A percentile compares a stretch with the other conserved stretches of the same genome.
These are phyloP conservation scores for Botrytis aclada DNA, from an alignment of 2,329 filamentous ascomycete genomes.

Conservation along the genomic window DNA sequence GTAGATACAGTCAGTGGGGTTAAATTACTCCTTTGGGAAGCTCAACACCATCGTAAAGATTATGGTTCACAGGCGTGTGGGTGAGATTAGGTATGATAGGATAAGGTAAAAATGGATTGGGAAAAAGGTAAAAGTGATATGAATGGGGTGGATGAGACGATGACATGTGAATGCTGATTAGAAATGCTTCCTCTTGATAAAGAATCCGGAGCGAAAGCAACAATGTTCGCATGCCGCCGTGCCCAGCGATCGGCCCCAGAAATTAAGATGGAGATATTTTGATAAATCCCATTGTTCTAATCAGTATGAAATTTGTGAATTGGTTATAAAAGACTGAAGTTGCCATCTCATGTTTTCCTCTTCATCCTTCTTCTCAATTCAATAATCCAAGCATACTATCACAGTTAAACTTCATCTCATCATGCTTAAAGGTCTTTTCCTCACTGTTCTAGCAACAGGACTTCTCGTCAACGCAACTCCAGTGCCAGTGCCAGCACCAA, in stretches of 20 bases:
- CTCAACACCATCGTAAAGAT: neutral
- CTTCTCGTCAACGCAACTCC: conserved; percentile 9
- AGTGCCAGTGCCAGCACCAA: conserved; percentile 41
- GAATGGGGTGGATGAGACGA: neutral
- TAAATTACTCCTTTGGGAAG: neutral
- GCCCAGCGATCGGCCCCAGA: neutral
- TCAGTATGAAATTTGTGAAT: neutral
- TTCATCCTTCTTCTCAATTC: neutral
- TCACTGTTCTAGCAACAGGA: neutral
- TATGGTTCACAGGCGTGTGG: neutral
- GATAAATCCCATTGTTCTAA: neutral
- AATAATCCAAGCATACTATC: neutral
- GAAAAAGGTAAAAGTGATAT: neutral
- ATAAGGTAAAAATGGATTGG: neutral
- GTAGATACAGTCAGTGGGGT: neutral
- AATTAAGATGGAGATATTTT: neutral
- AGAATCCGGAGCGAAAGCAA: neutral
- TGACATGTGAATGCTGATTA: neutral
- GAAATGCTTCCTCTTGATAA: neutral
- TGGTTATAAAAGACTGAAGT: neutral
- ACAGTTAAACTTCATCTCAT: neutral
- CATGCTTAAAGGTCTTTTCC: conserved; percentile 9
- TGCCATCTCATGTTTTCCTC: neutral
- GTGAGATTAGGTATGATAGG: neutral
- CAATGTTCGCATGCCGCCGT: neutral